A percentile compares a stretch with the other conserved stretches of the same genome.
These are phyloP conservation scores for Backusella australiensis DNA, from an alignment of 192 early-diverging fungal genomes.

Conservation along the genomic window DNA sequence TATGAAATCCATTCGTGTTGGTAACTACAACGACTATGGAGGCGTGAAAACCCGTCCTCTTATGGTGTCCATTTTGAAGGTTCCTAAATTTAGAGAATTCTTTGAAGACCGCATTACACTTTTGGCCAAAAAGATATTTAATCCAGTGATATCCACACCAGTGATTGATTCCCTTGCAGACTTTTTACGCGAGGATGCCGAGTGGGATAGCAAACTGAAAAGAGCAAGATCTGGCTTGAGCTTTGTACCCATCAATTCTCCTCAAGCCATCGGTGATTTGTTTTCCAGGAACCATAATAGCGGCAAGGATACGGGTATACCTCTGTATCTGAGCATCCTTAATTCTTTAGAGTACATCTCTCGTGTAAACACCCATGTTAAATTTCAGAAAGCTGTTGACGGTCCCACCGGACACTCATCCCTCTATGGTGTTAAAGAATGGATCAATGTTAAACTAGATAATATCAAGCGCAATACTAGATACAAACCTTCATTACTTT, in stretches of 20 bases:
- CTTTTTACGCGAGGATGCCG: conserved; percentile 24
- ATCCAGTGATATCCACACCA: background rate
- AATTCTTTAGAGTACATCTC: conserved; percentile 13
- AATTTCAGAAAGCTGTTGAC: conserved; percentile 11
- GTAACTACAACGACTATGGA: conserved; percentile 24
- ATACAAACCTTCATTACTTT: background rate
- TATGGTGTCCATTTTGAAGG: conserved; percentile 13
- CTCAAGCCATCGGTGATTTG: background rate
- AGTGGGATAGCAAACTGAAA: conserved; percentile 23
- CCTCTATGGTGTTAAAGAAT: conserved; percentile 29
- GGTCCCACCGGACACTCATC: conserved; percentile 20
- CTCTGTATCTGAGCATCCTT: background rate
- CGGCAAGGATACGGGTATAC: background rate
- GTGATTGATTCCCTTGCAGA: conserved; percentile 20
- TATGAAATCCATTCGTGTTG: conserved; percentile 12
- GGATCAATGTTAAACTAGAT: conserved; percentile 16
- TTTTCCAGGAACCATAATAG: background rate
- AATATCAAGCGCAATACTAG: background rate
- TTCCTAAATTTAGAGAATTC: conserved; percentile 9
- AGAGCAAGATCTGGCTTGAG: conserved; percentile 7
- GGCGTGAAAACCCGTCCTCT: conserved; percentile 15
- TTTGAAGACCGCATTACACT: conserved; percentile 7
- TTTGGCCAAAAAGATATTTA: conserved; percentile 8
- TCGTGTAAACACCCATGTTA: conserved; percentile 15
- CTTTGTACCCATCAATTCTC: background rate